A percentile compares a stretch with the other conserved stretches of the same genome.
Evolutionary conservation across 495 filamentous ascomycete species (phyloP).

Genomic region (Tuber indicum): DNA sequence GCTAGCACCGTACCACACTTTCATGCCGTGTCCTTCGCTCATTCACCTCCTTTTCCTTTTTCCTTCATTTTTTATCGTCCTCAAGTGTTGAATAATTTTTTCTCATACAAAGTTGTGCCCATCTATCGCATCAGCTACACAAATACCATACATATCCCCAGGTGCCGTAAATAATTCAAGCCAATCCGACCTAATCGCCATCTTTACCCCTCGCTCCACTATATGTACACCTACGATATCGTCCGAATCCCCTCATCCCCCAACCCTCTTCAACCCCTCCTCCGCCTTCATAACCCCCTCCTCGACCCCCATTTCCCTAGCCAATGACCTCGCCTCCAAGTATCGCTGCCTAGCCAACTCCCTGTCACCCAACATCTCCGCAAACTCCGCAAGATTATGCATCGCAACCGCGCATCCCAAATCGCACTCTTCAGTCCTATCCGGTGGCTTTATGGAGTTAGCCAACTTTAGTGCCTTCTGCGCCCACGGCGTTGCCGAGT

Average conservation of each 20-base stretch:
- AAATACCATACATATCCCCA: not conserved
- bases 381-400: slow-evolving; percentile 78
- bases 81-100: not conserved
- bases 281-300: slow-evolving; percentile 59
- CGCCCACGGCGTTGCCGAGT: slow-evolving; percentile 63
- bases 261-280: slow-evolving; percentile 52
- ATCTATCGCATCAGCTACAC: not conserved
- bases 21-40: not conserved
- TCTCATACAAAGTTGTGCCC: not conserved
- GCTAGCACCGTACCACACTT: not conserved
- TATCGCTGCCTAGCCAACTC: slow-evolving; percentile 60
- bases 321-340: slow-evolving; percentile 57
- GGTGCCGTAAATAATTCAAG: not conserved
- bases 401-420: slow-evolving; percentile 75
- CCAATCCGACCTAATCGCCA: not conserved
- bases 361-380: slow-evolving; percentile 59
- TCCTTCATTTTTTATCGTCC: not conserved
- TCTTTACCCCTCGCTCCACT: not conserved
- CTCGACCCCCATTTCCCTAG: slow-evolving; percentile 56
- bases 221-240: not conserved
- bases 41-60: not conserved
- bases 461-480: slow-evolving; percentile 62
- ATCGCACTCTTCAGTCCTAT: slow-evolving; percentile 76
- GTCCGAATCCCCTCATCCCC: not conserved
- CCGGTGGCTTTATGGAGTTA: slow-evolving; percentile 50